Evolutionary conservation across 306 rosid genomes (phyloP).

Genomic region (Prunus armeniaca): DNA sequence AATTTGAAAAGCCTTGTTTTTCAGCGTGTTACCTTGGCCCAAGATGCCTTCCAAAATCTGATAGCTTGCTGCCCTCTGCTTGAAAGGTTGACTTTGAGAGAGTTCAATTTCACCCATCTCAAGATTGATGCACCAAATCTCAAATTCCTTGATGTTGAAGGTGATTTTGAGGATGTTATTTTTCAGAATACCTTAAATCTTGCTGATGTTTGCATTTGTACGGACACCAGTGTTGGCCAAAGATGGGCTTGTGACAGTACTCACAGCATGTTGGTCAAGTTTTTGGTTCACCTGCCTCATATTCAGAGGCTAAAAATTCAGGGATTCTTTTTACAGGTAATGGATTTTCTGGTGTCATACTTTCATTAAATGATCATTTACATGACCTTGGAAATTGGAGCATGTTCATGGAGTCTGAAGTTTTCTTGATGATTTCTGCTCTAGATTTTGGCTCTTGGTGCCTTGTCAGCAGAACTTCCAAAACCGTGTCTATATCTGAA

Average conservation of each 20-base stretch:
- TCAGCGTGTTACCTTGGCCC: slow-evolving; percentile 35
- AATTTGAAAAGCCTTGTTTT: slow-evolving; percentile 51
- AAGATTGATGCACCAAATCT: slow-evolving; percentile 13
- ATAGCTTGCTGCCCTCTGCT: neutral
- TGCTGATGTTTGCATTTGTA: slow-evolving; percentile 41
- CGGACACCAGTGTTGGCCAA: slow-evolving; percentile 24
- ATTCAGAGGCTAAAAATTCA: slow-evolving; percentile 21
- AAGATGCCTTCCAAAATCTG: slow-evolving; percentile 20
- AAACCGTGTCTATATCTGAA: slow-evolving; percentile 32
- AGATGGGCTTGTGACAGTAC: slow-evolving; percentile 13
- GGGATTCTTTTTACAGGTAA: slow-evolving; percentile 39
- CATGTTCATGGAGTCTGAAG: neutral
- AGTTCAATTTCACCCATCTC: neutral
- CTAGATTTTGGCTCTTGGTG: slow-evolving; percentile 27
- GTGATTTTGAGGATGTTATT: slow-evolving; percentile 33
- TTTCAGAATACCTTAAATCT: slow-evolving; percentile 41
- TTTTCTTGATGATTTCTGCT: neutral
- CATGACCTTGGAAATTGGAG: neutral
- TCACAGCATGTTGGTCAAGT: slow-evolving; percentile 39
- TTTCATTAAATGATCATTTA: neutral
- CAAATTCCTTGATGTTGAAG: slow-evolving; percentile 27
- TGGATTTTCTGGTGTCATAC: neutral
- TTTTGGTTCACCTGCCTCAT: slow-evolving; percentile 41
- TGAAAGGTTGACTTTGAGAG: neutral
- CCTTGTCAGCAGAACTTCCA: slow-evolving; percentile 36